Conservation (phyloP, 129 eudicot species). For the Flaveria sonorensis region DNA sequence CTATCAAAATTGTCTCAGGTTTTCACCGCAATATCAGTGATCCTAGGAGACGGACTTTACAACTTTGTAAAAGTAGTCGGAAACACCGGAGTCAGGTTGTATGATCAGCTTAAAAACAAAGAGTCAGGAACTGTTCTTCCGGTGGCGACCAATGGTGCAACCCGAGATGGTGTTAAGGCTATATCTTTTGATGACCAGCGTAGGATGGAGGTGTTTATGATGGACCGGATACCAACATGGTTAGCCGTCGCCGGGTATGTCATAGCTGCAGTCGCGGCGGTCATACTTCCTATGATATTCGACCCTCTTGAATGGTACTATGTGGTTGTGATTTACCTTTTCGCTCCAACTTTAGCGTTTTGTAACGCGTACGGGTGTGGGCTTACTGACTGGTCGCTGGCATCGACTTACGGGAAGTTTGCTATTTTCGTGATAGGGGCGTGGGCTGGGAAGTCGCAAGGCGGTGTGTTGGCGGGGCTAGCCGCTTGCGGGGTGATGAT, state of each 20-base stretch:
- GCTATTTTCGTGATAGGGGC: too few relatives aligned
- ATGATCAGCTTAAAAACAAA: constrained; percentile 27
- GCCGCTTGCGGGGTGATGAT: constrained; percentile 85
- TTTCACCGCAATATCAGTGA: constrained; percentile 61
- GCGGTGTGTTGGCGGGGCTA: constrained; percentile 76
- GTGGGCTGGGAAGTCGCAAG: too few relatives aligned
- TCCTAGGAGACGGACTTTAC: constrained; percentile 73
- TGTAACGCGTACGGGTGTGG: too few relatives aligned
- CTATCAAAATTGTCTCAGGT: constrained; percentile 35
- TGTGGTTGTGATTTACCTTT: constrained; percentile 43
- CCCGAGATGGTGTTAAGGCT: constrained; percentile 25
- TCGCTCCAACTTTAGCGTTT: constrained; percentile 63
- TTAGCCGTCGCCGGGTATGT: constrained; percentile 58
- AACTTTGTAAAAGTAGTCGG: constrained; percentile 42
- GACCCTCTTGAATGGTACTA: constrained; percentile 65
- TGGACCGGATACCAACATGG: constrained; percentile 53
- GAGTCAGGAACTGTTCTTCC: constrained; percentile 25
- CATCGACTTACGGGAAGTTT: too few relatives aligned
- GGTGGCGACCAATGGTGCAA: constrained; percentile 30
- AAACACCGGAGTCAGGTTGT: constrained; percentile 7
- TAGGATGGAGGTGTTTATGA: constrained; percentile 52
- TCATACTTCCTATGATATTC: constrained; percentile 50
- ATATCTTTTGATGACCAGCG: constrained; percentile 49
- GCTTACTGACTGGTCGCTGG: too few relatives aligned
- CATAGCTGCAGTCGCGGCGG: constrained; percentile 44